Evolutionary conservation across 805 yeast genomes (phyloP), one percentile per base, ranked within the genome.

Genomic region (Wickerhamomyces pijperi): DNA sequence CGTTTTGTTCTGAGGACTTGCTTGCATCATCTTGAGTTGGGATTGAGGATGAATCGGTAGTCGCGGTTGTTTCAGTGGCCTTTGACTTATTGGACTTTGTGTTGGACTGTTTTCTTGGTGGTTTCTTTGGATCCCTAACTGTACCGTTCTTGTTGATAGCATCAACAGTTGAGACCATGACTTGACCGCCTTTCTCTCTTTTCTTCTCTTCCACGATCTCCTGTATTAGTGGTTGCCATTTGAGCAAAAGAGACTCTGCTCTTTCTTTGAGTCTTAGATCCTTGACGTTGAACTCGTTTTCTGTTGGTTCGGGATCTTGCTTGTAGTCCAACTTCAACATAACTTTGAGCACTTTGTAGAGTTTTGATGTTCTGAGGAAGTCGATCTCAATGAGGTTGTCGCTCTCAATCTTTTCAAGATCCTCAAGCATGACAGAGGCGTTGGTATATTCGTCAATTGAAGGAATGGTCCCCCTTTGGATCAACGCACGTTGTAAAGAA

Each of bases 261-360:
- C 69, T 56, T 39, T 64, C 66, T 42, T 70, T 74, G 41, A 72
- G 59, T 42, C 64, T 59, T 51, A 61, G 67, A 43, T 70, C 67
- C n/a, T 25, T 13, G 5, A 25, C n/a, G n/a, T 25, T 12, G 29
- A 8, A 25, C 4, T 25, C 13, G 5, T 13, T 8, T 9, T 25
- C 29, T 4, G 7, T 12, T 4, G 12, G 4, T 13, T 25, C 29
- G 7, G 31, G 67, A 64, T 13, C 65, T 60, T 42, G 65, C 61
- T 42, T 60, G 66, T 44, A 70, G 56, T 28, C 56, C 56, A 20
- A 60, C 41, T 61, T 63, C 37, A 63, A 42, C 17, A 72, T 68
- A 40, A 73, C 72, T 49, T 66, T 69, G 42, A 72, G 50, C 1
- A 72, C 76, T 50, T 72, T 72, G 48, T 72, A 76, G 38, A 72